These are phyloP conservation scores for Tinospora cordifolia DNA, from an alignment of 164 flowering plant genomes.

Conservation along the genomic window DNA sequence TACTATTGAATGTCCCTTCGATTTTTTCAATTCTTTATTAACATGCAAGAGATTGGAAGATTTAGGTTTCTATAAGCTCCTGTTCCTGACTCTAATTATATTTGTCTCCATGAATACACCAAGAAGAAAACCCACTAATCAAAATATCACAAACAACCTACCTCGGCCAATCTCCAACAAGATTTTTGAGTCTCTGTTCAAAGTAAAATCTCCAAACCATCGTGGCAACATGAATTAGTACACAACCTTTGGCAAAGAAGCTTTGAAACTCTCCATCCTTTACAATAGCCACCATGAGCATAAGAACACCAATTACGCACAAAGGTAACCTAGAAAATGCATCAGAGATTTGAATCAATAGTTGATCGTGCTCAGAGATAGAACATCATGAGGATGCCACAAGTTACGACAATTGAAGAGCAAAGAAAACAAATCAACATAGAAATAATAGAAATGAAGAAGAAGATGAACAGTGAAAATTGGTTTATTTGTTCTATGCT, in stretches of 20 bases:
- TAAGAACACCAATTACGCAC: constrained; percentile 45
- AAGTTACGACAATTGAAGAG: constrained; percentile 41
- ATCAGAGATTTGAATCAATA: constrained; percentile 52
- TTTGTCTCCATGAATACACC: constrained; percentile 69
- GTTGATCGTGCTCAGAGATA: constrained; percentile 58
- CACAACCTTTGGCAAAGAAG: constrained; percentile 67
- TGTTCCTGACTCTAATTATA: constrained; percentile 47
- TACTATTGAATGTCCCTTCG: no score
- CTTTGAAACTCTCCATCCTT: constrained; percentile 58
- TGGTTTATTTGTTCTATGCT: no score
- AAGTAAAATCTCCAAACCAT: constrained; percentile 66
- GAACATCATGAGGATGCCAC: constrained; percentile 64
- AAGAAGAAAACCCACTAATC: constrained; percentile 69
- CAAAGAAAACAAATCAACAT: constrained; percentile 48
- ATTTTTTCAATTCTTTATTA: no score
- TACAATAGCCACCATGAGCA: constrained; percentile 70
- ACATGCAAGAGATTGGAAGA: no score
- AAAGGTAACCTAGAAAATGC: constrained; percentile 68
- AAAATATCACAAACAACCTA: constrained; percentile 49
- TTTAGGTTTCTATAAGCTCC: no score
- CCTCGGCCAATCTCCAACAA: constrained; percentile 55
- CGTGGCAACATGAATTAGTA: constrained; percentile 48
- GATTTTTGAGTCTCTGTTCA: constrained; percentile 55
- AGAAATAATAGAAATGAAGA: no score
- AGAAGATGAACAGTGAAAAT: no score